These are phyloP conservation scores for Talaromyces trachyspermus DNA, from an alignment of 495 filamentous ascomycete species.

Conservation along the genomic window DNA sequence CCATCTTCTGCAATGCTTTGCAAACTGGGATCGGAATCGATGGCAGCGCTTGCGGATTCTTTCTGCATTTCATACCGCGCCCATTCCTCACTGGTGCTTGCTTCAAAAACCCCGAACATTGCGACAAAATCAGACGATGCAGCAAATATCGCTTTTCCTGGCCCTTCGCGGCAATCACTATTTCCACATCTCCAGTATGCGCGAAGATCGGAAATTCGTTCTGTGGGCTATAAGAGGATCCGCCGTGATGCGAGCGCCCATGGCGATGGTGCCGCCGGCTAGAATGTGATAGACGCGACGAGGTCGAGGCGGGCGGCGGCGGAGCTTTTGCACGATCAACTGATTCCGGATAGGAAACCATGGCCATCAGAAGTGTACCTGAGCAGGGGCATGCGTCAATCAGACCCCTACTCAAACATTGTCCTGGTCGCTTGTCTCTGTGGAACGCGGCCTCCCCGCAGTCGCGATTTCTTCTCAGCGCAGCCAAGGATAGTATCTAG, in stretches of 20 bases:
- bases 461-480: neutral
- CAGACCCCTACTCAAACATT: conserved; percentile 6
- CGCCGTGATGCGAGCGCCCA: conserved; percentile 75
- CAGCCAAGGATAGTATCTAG: neutral
- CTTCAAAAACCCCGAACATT: conserved; percentile 89
- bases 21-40: conserved; percentile 32
- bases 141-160: conserved; percentile 79
- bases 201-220: conserved; percentile 92
- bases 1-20: conserved; percentile 53
- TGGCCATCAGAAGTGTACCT: conserved; percentile 23
- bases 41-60: conserved; percentile 9
- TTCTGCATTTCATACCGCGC: conserved; percentile 41
- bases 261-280: conserved; percentile 61
- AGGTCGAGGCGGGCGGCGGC: conserved; percentile 52
- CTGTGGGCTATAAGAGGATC: conserved; percentile 59
- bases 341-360: conserved; percentile 70
- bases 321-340: conserved; percentile 43
- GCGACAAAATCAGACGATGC: conserved; percentile 73
- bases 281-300: conserved; percentile 48
- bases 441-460: neutral
- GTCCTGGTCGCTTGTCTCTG: neutral
- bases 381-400: conserved; percentile 2
- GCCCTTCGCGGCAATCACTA: conserved; percentile 62
- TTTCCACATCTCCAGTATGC: conserved; percentile 85
- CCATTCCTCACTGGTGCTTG: conserved; percentile 83